phyloP scores from a whole-genome alignment of 176 grass and related monocot species.

The Oropetium thomaeum region DNA sequence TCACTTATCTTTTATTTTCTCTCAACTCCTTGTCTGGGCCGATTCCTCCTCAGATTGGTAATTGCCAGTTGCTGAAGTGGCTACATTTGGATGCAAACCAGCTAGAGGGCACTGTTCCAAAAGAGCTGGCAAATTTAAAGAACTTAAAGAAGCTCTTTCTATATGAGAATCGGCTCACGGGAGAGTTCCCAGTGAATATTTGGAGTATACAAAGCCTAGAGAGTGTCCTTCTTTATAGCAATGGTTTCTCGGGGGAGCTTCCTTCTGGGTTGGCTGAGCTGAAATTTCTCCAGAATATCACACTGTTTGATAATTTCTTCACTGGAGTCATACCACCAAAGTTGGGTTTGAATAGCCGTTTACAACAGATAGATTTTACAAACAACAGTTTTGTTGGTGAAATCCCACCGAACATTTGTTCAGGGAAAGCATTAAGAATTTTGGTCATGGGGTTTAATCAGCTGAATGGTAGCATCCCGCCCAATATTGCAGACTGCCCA shows the following conservation, averaged over 20 bases:
- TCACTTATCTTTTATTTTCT: constrained; percentile 54
- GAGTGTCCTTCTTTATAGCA: constrained; percentile 39
- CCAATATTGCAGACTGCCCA: constrained; percentile 44
- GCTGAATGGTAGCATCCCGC: constrained; percentile 71
- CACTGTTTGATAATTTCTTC: constrained; percentile 52
- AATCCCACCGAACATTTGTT: constrained; percentile 73
- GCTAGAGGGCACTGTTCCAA: constrained; percentile 51
- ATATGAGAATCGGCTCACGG: constrained; percentile 38
- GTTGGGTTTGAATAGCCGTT: constrained; percentile 50
- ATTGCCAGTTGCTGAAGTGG: constrained; percentile 23
- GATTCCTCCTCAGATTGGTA: constrained; percentile 63
- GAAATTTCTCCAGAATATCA: constrained; percentile 47
- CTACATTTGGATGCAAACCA: constrained; percentile 58
- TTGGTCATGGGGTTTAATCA: constrained; percentile 57
- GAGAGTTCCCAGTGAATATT: constrained; percentile 61
- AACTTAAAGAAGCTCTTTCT: constrained; percentile 42
- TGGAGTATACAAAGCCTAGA: constrained; percentile 57
- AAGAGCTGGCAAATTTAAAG: constrained; percentile 41
- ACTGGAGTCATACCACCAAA: constrained; percentile 52
- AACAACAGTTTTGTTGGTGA: constrained; percentile 58
- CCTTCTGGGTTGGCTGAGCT: constrained; percentile 48
- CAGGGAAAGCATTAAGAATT: constrained; percentile 47
- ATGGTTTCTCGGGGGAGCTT: constrained; percentile 43
- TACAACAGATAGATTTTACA: constrained; percentile 51
- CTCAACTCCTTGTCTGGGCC: constrained; percentile 64